These are phyloP conservation scores for Rhodomyrtus tomentosa DNA, from an alignment of 345 rosid species.

Conservation along the genomic window DNA sequence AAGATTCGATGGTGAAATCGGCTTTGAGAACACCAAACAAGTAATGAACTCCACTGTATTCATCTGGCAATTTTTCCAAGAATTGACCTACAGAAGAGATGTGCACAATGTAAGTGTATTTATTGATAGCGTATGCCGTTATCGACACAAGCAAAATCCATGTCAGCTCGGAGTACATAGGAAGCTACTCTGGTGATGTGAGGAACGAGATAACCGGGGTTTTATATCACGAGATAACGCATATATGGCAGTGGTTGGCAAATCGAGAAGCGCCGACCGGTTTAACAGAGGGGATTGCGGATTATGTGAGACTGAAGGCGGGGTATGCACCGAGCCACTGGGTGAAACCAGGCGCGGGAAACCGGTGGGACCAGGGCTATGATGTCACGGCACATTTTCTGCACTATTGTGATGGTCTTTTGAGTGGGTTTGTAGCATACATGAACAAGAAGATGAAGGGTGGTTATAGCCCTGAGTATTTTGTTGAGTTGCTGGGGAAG, in stretches of 20 bases:
- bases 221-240: constrained; percentile 13
- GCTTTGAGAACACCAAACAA: background rate
- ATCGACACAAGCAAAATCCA: background rate
- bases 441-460: constrained; percentile 16
- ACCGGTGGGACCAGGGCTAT: constrained; percentile 9
- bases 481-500: constrained; percentile 12
- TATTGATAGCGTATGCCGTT: constrained; percentile 9
- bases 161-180: constrained; percentile 7
- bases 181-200: constrained; percentile 1
- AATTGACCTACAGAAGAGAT: background rate
- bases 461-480: background rate
- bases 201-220: constrained; percentile 7
- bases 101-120: constrained; percentile 6
- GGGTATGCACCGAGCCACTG: constrained; percentile 3
- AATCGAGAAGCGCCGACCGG: background rate
- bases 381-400: constrained; percentile 7
- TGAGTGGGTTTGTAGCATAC: constrained; percentile 15
- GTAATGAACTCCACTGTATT: constrained; percentile 6
- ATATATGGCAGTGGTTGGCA: constrained; percentile 8
- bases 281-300: constrained; percentile 12
- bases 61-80: constrained; percentile 13
- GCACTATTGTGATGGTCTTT: constrained; percentile 16
- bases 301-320: constrained; percentile 13
- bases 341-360: constrained; percentile 9
- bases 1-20: constrained; percentile 6